A percentile compares a stretch with the other conserved stretches of the same genome.
phyloP scores from a whole-genome alignment of 306 rosid genomes.

The Abrus precatorius region DNA sequence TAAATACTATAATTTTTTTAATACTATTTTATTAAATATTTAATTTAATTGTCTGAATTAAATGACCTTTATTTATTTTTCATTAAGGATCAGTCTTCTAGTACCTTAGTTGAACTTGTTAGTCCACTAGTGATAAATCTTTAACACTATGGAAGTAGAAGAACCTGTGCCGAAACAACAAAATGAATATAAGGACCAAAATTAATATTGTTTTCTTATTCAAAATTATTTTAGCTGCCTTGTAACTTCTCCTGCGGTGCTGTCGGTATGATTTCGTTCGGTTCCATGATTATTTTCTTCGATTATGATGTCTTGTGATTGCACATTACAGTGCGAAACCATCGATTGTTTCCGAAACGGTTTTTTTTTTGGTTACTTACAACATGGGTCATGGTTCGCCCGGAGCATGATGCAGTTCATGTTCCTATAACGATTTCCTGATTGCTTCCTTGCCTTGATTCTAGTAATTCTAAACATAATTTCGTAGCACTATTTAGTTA shows the following conservation, averaged over 20 bases:
- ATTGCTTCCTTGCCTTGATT: conserved; percentile 42
- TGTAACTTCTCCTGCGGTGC: conserved; percentile 52
- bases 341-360: conserved; percentile 20
- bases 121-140: background rate
- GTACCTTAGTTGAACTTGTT: background rate
- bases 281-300: conserved; percentile 43
- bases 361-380: background rate
- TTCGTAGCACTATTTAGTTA: background rate
- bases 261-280: conserved; percentile 52
- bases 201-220: conserved; percentile 18
- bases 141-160: background rate
- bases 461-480: conserved; percentile 33
- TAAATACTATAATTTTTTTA: background rate
- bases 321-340: conserved; percentile 42
- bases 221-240: conserved; percentile 27
- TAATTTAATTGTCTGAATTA: background rate
- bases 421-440: conserved; percentile 1
- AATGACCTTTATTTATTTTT: background rate
- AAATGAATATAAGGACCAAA: conserved; percentile 6
- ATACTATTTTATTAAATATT: background rate
- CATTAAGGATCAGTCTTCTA: background rate
- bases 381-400: conserved; percentile 30
- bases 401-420: background rate
- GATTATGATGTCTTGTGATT: conserved; percentile 55
- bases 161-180: conserved; percentile 4